Percentiles rank a stretch among this genome's conserved stretches.
These are phyloP conservation scores for Vachellia collinsii DNA, from an alignment of 306 rosid genomes.

Conservation along the genomic window DNA sequence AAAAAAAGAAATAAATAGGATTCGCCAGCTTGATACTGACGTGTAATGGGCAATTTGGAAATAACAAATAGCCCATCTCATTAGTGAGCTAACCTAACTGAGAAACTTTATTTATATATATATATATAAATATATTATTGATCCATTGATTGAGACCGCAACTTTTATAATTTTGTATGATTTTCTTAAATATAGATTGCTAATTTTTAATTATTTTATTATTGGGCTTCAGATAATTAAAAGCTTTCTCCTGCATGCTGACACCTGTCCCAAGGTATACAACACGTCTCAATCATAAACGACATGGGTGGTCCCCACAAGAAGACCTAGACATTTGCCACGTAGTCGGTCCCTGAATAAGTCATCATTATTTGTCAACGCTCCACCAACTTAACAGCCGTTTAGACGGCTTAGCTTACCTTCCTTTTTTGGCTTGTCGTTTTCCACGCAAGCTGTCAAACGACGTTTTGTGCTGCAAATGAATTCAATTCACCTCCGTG, in stretches of 20 bases:
- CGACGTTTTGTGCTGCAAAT: background rate
- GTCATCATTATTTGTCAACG: conserved; percentile 5
- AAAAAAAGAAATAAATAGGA: background rate
- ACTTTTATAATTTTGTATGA: background rate
- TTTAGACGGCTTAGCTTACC: background rate
- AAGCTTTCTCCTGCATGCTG: background rate
- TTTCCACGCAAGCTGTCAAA: conserved; percentile 19
- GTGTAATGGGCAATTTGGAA: background rate
- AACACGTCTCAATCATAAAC: conserved; percentile 9
- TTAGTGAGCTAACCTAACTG: conserved; percentile 1
- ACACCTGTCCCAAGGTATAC: background rate
- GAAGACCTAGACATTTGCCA: background rate
- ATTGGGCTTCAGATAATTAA: background rate
- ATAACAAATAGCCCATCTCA: background rate
- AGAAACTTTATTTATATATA: background rate
- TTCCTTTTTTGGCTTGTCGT: background rate
- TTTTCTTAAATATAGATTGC: background rate
- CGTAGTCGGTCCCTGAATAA: background rate
- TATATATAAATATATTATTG: background rate
- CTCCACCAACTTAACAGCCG: background rate
- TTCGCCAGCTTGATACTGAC: background rate
- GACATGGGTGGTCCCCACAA: background rate
- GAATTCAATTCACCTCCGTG: background rate
- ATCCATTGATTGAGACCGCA: background rate
- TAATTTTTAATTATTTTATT: background rate